Conservation (phyloP, 768 basidiomycete genomes). For the Paxillus ammoniavirescens region DNA sequence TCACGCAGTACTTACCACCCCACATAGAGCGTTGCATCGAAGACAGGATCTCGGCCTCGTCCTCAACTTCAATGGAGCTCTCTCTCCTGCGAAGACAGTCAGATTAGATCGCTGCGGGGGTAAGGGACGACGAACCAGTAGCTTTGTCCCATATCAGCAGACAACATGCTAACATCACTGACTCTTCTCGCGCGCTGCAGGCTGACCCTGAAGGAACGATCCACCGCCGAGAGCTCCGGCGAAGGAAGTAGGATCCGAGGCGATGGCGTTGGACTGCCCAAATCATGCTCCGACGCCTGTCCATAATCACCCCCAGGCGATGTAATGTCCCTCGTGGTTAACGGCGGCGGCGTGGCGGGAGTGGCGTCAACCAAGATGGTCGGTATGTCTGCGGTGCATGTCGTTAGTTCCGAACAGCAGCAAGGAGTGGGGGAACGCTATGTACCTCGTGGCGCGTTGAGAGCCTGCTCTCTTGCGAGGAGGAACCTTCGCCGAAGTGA, state of each 20-base stretch:
- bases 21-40: constrained; percentile 69
- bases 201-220: constrained; percentile 39
- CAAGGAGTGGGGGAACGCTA: neutral
- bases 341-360: constrained; percentile 35
- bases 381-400: constrained; percentile 52
- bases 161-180: constrained; percentile 62
- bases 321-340: constrained; percentile 54
- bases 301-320: constrained; percentile 27
- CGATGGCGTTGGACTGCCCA: constrained; percentile 5
- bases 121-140: constrained; percentile 43
- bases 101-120: neutral
- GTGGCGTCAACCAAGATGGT: constrained; percentile 61
- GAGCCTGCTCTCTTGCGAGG: constrained; percentile 43
- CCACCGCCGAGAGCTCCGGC: constrained; percentile 30
- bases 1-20: constrained; percentile 51
- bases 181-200: constrained; percentile 53
- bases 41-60: constrained; percentile 41
- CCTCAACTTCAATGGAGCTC: constrained; percentile 11
- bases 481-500: constrained; percentile 70
- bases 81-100: constrained; percentile 10
- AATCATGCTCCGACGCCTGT: constrained; percentile 1
- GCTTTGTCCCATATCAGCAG: constrained; percentile 47
- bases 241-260: constrained; percentile 13
- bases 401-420: neutral
- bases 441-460: constrained; percentile 43